Percentiles rank a stretch among this genome's conserved stretches.
Evolutionary conservation across 83 land plant species (phyloP).

Genomic region (Diphasiastrum complanatum): DNA sequence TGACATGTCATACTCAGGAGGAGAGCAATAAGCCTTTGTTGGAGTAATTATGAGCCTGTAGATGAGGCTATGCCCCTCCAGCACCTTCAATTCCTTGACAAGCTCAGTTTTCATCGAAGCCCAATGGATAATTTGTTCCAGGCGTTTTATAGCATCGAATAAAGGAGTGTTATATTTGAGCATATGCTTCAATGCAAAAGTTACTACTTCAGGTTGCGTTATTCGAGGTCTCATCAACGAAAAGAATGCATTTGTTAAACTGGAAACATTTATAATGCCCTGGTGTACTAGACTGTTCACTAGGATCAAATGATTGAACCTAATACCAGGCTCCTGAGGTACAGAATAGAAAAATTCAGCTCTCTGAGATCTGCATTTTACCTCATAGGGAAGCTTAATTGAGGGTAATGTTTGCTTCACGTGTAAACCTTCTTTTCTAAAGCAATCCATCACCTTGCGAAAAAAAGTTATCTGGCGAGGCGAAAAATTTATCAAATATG

Average conservation of each 20-base stretch:
- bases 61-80: conserved; percentile 37
- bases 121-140: conserved; percentile 53
- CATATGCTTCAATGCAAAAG: conserved; percentile 48
- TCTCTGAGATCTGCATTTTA: conserved; percentile 15
- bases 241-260: conserved; percentile 47
- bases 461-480: conserved; percentile 47
- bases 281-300: conserved; percentile 65
- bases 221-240: conserved; percentile 36
- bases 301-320: conserved; percentile 51
- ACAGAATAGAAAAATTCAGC: conserved; percentile 39
- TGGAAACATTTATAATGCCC: conserved; percentile 59
- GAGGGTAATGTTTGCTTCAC: not conserved
- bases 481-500: conserved; percentile 44
- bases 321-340: conserved; percentile 25
- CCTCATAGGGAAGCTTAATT: conserved; percentile 35
- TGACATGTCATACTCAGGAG: conserved; percentile 76
- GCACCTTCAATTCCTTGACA: conserved; percentile 18
- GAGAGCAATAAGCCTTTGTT: conserved; percentile 76
- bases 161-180: conserved; percentile 44
- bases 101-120: conserved; percentile 40
- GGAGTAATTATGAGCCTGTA: conserved; percentile 75
- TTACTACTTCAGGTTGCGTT: conserved; percentile 3
- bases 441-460: conserved; percentile 37
- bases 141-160: conserved; percentile 45
- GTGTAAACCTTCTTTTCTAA: conserved; percentile 27